These are phyloP conservation scores for Pythium folliculosum DNA, from an alignment of 352 stramenopile species.

Conservation along the genomic window DNA sequence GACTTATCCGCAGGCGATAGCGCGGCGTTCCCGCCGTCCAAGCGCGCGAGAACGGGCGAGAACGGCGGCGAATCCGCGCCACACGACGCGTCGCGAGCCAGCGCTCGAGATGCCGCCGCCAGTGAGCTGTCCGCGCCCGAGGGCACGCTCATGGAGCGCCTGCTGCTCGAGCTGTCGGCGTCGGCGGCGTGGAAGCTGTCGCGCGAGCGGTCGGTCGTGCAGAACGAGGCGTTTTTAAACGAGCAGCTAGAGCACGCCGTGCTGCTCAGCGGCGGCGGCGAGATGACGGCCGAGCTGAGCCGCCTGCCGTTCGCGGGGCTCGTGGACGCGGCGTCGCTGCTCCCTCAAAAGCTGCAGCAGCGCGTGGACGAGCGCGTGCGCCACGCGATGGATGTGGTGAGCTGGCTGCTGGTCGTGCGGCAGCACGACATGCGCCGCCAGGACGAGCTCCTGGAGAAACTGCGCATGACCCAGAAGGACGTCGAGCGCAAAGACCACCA, in stretches of 20 bases:
- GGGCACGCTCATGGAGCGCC: slow-evolving; percentile 17
- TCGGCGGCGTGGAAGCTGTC: slow-evolving; percentile 49
- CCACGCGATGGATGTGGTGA: slow-evolving; percentile 70
- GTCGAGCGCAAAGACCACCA: slow-evolving; percentile 53
- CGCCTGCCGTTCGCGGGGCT: slow-evolving; percentile 28
- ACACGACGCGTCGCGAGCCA: slow-evolving; percentile 4
- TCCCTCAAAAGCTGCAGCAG: slow-evolving; percentile 15
- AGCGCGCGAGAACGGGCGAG: slow-evolving; percentile 15
- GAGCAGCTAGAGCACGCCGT: slow-evolving; percentile 60
- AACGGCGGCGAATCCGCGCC: slow-evolving; percentile 12
- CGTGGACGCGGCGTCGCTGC: background rate
- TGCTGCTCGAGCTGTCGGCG: slow-evolving; percentile 19
- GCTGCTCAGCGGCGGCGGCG: slow-evolving; percentile 26
- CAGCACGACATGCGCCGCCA: slow-evolving; percentile 57
- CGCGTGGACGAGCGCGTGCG: slow-evolving; percentile 46
- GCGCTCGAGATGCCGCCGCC: background rate
- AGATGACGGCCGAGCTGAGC: slow-evolving; percentile 17
- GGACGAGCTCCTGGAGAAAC: slow-evolving; percentile 48
- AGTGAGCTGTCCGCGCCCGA: background rate
- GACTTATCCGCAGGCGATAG: slow-evolving; percentile 5
- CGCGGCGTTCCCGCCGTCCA: slow-evolving; percentile 22
- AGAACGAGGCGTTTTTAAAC: slow-evolving; percentile 62
- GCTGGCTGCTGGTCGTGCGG: slow-evolving; percentile 58
- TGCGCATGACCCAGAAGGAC: slow-evolving; percentile 49
- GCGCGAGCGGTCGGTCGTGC: slow-evolving; percentile 36